Base-by-base conservation (phyloP, 2,329 filamentous ascomycete species). In the Diaporthe helianthi region DNA sequence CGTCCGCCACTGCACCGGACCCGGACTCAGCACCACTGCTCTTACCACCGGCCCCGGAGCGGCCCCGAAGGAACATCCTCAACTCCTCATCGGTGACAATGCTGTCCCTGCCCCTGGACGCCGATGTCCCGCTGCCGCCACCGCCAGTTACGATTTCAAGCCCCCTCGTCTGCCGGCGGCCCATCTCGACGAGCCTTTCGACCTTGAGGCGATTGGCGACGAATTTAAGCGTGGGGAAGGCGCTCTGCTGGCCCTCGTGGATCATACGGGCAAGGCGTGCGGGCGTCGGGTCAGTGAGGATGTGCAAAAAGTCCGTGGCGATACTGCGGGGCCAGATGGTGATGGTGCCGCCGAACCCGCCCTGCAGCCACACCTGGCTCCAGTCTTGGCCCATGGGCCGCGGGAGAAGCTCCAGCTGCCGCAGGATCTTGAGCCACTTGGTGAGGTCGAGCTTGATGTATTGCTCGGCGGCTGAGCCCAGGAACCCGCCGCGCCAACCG, bases 401-500 rank as follows among this genome's bases (percentile, higher is more conserved):
- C 0, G 96, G 96, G 0, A 99, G 87, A 4, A 99, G 85, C 79
- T 99, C 96, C 0, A 98, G 87, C 77, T 98, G 94, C 1, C 94
- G 91, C 51, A 98, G 87, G 24, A 99, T 95, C 78, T 96, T 96
- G 47, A 99, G 89, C 94, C 96, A 99, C 83, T 99, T 99, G 75
- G 93, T 97, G 74, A 99, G 86, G 79, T 99, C 96, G 29, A 99
- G 89, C 79, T 98, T 98, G 78, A 99, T 88, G 77, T 96, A 97
- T 79, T 98, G 94, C 80, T 99, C 96, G 7, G 92, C 89, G 0
- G 96, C 95, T 8, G 92, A 95, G 72, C 96, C 95, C 17, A 99
- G 86, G 80, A 97, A 99, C 1, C 96, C 96, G 47, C 96, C 96
- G 65, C 96, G 91, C 96, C 96, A 99, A 68, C 96, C 96, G 55